Percentiles rank a stretch among this genome's conserved stretches.
Conservation (phyloP, 208 protist species). For the Plasmodiophora brassicae region DNA sequence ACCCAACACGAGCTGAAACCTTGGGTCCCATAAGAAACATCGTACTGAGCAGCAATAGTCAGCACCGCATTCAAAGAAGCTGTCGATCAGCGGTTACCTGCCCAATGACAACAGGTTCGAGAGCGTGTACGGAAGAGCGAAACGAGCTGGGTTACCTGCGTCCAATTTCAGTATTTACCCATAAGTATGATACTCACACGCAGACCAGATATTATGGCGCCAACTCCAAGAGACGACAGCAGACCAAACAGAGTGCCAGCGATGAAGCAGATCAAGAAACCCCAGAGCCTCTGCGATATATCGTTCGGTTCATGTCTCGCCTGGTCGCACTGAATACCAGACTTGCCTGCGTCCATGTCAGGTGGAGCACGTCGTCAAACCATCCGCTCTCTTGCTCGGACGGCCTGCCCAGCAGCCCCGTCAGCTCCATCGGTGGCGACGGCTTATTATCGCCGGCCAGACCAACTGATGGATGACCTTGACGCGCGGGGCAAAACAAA, state of each 20-base stretch:
- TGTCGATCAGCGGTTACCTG: background rate
- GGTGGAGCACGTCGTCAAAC: background rate
- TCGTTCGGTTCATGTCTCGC: too few species aligned
- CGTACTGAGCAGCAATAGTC: background rate
- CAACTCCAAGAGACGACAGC: background rate
- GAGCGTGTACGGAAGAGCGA: conserved; percentile 13
- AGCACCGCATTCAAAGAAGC: background rate
- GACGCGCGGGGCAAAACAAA: too few species aligned
- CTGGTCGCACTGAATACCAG: too few species aligned
- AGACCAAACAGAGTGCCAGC: background rate
- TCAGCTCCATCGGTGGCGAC: background rate
- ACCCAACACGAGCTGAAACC: background rate
- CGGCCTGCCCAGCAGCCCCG: background rate
- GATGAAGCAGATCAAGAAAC: background rate
- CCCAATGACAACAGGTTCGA: background rate
- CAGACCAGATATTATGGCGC: background rate
- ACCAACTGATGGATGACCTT: too few species aligned
- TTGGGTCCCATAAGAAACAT: background rate
- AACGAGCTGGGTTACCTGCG: background rate
- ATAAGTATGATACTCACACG: too few species aligned
- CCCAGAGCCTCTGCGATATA: too few species aligned
- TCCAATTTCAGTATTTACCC: too few species aligned
- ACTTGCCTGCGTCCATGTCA: conserved; percentile 1
- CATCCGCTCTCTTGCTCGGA: background rate
- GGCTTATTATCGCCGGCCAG: too few species aligned